Percentiles rank a stretch among this genome's conserved stretches.
Conservation (phyloP, 805 yeast species). For the Cyberlindnera xylosilytica region DNA sequence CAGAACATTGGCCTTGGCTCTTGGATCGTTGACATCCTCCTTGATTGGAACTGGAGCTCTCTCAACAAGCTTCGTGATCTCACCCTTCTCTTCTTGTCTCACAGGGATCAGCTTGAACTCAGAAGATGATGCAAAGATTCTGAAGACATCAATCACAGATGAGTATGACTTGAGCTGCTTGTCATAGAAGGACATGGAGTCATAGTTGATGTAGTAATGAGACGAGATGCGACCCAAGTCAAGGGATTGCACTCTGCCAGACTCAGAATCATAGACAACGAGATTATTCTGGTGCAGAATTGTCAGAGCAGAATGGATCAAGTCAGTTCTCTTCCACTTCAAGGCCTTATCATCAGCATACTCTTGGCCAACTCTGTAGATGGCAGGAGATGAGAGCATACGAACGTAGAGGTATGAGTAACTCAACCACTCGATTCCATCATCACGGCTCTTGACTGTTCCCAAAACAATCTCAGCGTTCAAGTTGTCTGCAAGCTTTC, state of each 20-base stretch:
- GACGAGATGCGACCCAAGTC: conserved; percentile 85
- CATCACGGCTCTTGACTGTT: conserved; percentile 51
- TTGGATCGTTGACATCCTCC: conserved; percentile 65
- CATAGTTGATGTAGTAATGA: conserved; percentile 74
- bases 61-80: conserved; percentile 64
- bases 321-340: conserved; percentile 54
- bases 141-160: conserved; percentile 68
- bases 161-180: conserved; percentile 60
- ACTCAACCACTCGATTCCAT: conserved; percentile 79
- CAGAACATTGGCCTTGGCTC: conserved; percentile 75
- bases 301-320: conserved; percentile 74
- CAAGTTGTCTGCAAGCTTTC: conserved; percentile 64
- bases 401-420: conserved; percentile 77
- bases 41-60: conserved; percentile 84
- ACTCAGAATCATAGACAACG: conserved; percentile 50
- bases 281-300: conserved; percentile 55
- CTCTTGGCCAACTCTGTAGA: conserved; percentile 74
- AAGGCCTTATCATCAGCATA: conserved; percentile 50
- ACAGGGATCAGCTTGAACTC: conserved; percentile 85
- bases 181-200: conserved; percentile 68
- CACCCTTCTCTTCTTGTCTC: conserved; percentile 80
- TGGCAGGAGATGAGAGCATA: conserved; percentile 66
- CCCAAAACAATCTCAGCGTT: conserved; percentile 89
- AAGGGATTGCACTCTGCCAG: conserved; percentile 51
- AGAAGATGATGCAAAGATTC: conserved; percentile 74